Evolutionary conservation across 192 early-diverging fungal species (phyloP).

Genomic region (Irineochytrium annulatum): DNA sequence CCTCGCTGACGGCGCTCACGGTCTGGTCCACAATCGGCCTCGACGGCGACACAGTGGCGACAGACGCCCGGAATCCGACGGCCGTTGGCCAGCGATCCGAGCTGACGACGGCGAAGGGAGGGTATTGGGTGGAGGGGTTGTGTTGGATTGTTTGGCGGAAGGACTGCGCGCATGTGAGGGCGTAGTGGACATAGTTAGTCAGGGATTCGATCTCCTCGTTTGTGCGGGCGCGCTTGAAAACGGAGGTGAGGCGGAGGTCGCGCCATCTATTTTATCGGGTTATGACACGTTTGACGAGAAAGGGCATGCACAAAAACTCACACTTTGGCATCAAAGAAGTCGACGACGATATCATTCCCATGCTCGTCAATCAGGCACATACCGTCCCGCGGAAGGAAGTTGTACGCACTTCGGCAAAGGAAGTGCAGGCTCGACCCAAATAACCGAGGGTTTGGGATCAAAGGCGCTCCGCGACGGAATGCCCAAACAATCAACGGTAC

Average conservation of each 20-base stretch:
- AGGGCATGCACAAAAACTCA: not conserved
- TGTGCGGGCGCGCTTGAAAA: not conserved
- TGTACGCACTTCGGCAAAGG: slow-evolving; percentile 13
- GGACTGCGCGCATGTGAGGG: slow-evolving; percentile 14
- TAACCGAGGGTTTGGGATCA: slow-evolving; percentile 19
- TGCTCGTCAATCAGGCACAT: slow-evolving; percentile 21
- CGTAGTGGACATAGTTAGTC: slow-evolving; percentile 11
- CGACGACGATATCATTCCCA: slow-evolving; percentile 23
- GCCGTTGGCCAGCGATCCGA: slow-evolving; percentile 20
- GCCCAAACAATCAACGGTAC: slow-evolving; percentile 30
- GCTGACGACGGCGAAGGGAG: slow-evolving; percentile 15
- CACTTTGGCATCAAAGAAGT: slow-evolving; percentile 27
- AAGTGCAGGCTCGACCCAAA: slow-evolving; percentile 25
- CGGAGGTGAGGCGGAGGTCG: slow-evolving; percentile 12
- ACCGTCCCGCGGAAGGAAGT: slow-evolving; percentile 27
- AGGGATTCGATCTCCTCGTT: not conserved
- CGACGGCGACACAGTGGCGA: too few species aligned
- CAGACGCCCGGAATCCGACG: slow-evolving; percentile 16
- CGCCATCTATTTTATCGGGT: slow-evolving; percentile 14
- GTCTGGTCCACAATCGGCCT: too few species aligned
- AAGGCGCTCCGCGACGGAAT: slow-evolving; percentile 20
- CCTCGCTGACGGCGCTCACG: too few species aligned
- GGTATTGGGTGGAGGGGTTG: slow-evolving; percentile 16
- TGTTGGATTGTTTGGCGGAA: slow-evolving; percentile 22
- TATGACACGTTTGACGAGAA: not conserved